Base-by-base conservation (phyloP, 2,329 filamentous ascomycete species). In the Teratosphaeria nubilosa region DNA sequence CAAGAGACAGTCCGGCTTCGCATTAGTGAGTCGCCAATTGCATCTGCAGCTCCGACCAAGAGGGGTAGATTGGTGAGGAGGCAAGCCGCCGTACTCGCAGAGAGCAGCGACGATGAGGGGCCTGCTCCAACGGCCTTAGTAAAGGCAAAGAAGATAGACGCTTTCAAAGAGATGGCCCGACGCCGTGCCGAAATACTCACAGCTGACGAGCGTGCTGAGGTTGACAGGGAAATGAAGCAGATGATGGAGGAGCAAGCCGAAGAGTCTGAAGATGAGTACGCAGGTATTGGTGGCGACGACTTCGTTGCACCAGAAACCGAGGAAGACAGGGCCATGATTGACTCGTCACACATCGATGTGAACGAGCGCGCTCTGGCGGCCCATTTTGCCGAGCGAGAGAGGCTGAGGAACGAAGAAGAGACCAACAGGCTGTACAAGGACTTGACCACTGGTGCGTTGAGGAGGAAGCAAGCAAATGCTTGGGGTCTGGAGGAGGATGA, bases 181-280 rank as follows among this genome's bases (percentile, higher is more conserved):
- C 68, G 85, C 81, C 3, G 81, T 82, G 5, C 76, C 70, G 48
- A 80, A 76, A 61, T 75, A 76, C 65, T 71, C 34, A 67, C 64
- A 32, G 65, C 63, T 24, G 65, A 65, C 16, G 69, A 71, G 52
- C 63, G 63, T 5, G 74, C 80, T 67, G 81, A 82, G 66, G 82
- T 82, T 65, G 78, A 80, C 55, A 95, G 91, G 66, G 82, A 96
- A 74, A 89, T 87, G 73, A 91, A 90, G 73, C 91, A 87, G 71
- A 88, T 96, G 81, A 80, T 99, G 41, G 84, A 97, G 64, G 94
- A 96, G 64, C 91, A 95, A 70, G 92, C 94, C 60, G 90, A 96
- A 67, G 94, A 99, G 74, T 99, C 94, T 0, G 95, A 99, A 70
- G 94, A 99, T 70, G 94, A 99, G 73, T 99, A 97, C 71, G 92